Evolutionary conservation across 2,329 filamentous ascomycete species (phyloP), one percentile per base, ranked within the genome.

Genomic region (Hymenoscyphus linearis): DNA sequence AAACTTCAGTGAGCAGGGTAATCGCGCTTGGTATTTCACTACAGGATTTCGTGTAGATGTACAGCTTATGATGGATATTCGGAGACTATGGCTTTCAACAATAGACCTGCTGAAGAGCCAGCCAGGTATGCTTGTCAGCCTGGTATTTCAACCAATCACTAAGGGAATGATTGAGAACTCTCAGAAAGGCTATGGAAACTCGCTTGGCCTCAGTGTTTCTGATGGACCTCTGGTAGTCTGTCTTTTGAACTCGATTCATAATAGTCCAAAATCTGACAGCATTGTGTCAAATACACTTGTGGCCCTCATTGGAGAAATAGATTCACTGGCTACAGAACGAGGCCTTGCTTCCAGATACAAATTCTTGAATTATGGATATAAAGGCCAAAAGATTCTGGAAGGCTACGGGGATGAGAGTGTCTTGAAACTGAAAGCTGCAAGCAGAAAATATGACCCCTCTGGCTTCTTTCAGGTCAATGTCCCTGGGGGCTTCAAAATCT

Each of bases 401-500:
- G 40, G 57, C 10, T 65, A 65, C 55, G 62, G 64, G 4, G 47
- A 47, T 25, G 55, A 16, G 16, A 65, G 60, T 52, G 34, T 59
- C 3, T 25, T 16, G 25, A 58, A 44, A n/a, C 4, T 71, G 47
- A 65, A 63, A 59, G 60, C 58, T 14, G 69, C 64, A 2, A 67
- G 67, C 16, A 57, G 25, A 27, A 67, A 66, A 57, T 72, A 72
- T 56, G 71, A 73, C 55, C 66, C 70, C 0, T 54, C 57, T 2
- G 58, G 60, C 13, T 62, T 71, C 1, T 73, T 73, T 52, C 68
- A 71, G 62, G 65, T 37, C 26, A 53, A 63, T 22, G 66, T 67
- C 9, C 70, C 70, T 2, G 69, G 68, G 16, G 68, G 70, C 1
- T 70, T 68, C 64, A 71, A 71, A 26, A n/a, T n/a, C n/a, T n/a